phyloP scores from a whole-genome alignment of 2,329 filamentous ascomycete genomes.

The Cercospora zeae-maydis region DNA sequence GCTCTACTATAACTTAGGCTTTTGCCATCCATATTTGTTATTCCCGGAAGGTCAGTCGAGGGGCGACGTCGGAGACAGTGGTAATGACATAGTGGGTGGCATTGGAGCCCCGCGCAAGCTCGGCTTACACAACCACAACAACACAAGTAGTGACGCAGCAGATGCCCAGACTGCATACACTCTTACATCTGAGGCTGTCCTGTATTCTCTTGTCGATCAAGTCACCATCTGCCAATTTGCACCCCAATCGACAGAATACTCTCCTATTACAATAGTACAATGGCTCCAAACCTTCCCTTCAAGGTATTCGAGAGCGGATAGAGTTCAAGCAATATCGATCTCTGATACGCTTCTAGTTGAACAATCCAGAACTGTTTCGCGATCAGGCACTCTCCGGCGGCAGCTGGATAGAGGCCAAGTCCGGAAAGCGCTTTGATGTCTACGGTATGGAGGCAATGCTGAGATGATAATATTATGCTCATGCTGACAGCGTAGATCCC shows the following conservation, averaged over 20 bases:
- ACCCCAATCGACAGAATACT: constrained; percentile 11
- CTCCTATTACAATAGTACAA: constrained; percentile 13
- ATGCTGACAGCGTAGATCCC: constrained; percentile 42
- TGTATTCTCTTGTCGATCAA: background rate
- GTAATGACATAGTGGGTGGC: constrained; percentile 11
- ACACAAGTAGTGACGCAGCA: constrained; percentile 16
- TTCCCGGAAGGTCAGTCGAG: constrained; percentile 5
- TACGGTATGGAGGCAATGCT: constrained; percentile 40
- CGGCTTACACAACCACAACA: constrained; percentile 8
- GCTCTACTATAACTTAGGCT: no score
- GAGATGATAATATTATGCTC: background rate
- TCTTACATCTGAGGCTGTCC: background rate
- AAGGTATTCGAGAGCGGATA: constrained; percentile 35
- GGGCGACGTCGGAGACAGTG: constrained; percentile 5
- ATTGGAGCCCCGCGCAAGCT: constrained; percentile 18
- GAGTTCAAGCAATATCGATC: background rate
- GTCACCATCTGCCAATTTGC: background rate
- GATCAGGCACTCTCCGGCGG: constrained; percentile 54
- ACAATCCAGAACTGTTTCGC: constrained; percentile 53
- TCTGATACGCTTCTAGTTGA: constrained; percentile 41
- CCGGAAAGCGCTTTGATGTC: constrained; percentile 56
- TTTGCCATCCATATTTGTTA: background rate
- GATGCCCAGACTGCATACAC: background rate
- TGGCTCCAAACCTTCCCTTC: constrained; percentile 43
- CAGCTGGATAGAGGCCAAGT: constrained; percentile 55